These are phyloP conservation scores for Neurospora sp. DNA, from an alignment of 495 filamentous ascomycete genomes.

Conservation along the genomic window DNA sequence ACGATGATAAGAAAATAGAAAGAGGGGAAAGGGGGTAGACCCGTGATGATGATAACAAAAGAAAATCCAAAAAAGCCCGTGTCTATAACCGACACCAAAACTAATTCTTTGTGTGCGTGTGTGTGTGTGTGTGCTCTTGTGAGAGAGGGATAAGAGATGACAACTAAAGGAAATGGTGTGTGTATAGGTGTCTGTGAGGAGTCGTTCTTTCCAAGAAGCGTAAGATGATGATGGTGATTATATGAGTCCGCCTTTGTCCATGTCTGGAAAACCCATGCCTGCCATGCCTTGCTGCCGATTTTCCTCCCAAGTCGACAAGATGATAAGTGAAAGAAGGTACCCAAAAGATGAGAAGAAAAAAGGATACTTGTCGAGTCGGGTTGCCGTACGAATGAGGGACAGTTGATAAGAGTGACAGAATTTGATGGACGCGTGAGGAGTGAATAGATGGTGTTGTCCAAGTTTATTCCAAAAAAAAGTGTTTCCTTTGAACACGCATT, in stretches of 20 bases:
- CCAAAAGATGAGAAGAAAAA: not conserved
- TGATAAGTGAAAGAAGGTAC: not conserved
- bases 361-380: not conserved
- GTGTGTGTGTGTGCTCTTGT: not conserved
- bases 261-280: not conserved
- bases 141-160: not conserved
- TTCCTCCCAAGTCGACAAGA: not conserved
- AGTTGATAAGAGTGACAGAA: not conserved
- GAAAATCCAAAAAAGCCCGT: not conserved
- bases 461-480: not conserved
- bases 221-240: not conserved
- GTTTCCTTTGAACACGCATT: not conserved
- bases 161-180: not conserved
- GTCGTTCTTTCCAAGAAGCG: not conserved
- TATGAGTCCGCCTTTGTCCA: not conserved
- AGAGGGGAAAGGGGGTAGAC: not conserved
- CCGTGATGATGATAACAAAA: not conserved
- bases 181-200: not conserved
- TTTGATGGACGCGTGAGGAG: not conserved
- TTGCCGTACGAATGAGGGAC: not conserved
- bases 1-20: not conserved
- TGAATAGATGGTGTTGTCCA: not conserved
- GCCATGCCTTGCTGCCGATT: not conserved
- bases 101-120: not conserved
- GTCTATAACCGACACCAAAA: not conserved